Percentiles rank a stretch among this genome's conserved stretches.
These are phyloP conservation scores for Alternaria sp. DNA, from an alignment of 2,329 filamentous ascomycete species.

Conservation along the genomic window DNA sequence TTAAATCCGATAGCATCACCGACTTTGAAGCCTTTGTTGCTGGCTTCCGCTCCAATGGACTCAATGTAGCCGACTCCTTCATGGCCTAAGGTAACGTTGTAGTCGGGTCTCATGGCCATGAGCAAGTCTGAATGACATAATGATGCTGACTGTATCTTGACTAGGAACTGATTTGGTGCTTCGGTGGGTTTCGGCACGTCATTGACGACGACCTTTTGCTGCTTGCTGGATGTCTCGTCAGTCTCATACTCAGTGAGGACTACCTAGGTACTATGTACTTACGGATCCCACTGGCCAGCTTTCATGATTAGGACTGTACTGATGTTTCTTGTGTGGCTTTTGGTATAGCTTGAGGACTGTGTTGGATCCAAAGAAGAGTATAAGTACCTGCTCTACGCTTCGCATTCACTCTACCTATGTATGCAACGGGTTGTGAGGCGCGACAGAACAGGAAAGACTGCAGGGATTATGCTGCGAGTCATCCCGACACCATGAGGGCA, in stretches of 20 bases:
- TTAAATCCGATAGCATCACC: slow-evolving; percentile 57
- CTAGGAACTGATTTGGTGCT: slow-evolving; percentile 34
- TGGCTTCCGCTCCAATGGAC: slow-evolving; percentile 42
- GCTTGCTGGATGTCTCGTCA: slow-evolving; percentile 15
- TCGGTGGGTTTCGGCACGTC: slow-evolving; percentile 33
- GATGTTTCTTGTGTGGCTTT: not conserved
- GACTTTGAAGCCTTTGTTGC: slow-evolving; percentile 50
- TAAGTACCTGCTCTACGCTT: not conserved
- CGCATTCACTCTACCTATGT: not conserved
- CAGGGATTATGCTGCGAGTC: slow-evolving; percentile 1
- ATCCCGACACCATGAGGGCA: not conserved
- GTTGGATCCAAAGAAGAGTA: not conserved
- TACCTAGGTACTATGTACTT: not conserved
- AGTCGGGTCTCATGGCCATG: slow-evolving; percentile 33
- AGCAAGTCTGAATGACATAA: slow-evolving; percentile 42
- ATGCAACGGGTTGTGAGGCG: not conserved
- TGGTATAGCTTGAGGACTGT: not conserved
- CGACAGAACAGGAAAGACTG: slow-evolving; percentile 2
- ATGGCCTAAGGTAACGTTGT: slow-evolving; percentile 51
- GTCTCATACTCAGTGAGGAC: not conserved
- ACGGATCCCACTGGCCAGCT: slow-evolving; percentile 14
- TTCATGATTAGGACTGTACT: not conserved
- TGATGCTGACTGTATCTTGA: slow-evolving; percentile 41
- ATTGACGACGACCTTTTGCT: slow-evolving; percentile 40
- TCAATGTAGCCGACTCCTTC: slow-evolving; percentile 56